Conservation (phyloP, 257 asterid species). For the Nicotiana undulata region DNA sequence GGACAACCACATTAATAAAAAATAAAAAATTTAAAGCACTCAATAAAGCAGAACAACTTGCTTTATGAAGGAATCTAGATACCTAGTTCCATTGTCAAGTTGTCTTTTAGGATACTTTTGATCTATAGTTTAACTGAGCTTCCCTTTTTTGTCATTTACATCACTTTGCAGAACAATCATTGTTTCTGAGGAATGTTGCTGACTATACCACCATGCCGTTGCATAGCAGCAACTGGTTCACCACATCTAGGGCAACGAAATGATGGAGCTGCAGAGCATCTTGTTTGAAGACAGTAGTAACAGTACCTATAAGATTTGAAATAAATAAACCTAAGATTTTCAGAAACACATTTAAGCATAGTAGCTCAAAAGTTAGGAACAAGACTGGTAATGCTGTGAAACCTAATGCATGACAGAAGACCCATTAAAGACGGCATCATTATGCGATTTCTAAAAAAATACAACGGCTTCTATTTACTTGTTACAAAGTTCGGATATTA, state of each 20-base stretch:
- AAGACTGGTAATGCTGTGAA: background rate
- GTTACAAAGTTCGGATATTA: background rate
- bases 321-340: background rate
- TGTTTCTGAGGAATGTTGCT: slow-evolving; percentile 23
- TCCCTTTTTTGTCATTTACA: slow-evolving; percentile 5
- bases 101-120: slow-evolving; percentile 12
- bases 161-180: slow-evolving; percentile 21
- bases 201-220: slow-evolving; percentile 45
- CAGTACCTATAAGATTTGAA: slow-evolving; percentile 56
- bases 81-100: slow-evolving; percentile 16
- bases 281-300: slow-evolving; percentile 78
- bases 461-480: background rate
- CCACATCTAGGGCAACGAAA: slow-evolving; percentile 77
- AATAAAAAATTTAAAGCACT: slow-evolving; percentile 16
- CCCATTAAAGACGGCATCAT: background rate
- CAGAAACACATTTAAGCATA: background rate
- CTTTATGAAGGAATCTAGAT: slow-evolving; percentile 23
- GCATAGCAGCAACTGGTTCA: slow-evolving; percentile 88
- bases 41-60: slow-evolving; percentile 20
- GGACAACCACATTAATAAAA: slow-evolving; percentile 4
- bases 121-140: slow-evolving; percentile 13
- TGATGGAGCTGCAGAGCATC: slow-evolving; percentile 70
- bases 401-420: background rate
- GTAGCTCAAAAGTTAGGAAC: background rate
- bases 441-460: background rate